Conservation (phyloP, 2,329 filamentous ascomycete species). For the Pestalotiopsis sp. region DNA sequence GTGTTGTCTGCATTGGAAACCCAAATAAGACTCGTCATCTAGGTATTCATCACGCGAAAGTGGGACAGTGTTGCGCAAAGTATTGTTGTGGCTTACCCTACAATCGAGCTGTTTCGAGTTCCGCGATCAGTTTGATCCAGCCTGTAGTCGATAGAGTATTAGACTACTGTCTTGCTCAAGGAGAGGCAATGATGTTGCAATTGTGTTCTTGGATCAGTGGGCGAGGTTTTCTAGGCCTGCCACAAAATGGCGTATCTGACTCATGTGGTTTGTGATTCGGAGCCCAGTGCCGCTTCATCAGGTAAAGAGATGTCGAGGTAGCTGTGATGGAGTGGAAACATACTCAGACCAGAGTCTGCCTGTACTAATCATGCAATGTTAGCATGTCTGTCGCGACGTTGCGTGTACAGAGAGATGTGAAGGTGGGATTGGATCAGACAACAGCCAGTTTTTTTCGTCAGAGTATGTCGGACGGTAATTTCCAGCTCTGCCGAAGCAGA, state of each 20-base stretch:
- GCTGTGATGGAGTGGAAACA: conserved; percentile 25
- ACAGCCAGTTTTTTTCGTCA: conserved; percentile 85
- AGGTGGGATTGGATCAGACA: conserved; percentile 61
- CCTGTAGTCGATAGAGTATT: neutral
- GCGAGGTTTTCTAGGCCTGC: conserved; percentile 99
- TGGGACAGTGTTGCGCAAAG: conserved; percentile 3
- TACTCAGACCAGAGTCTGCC: conserved; percentile 17
- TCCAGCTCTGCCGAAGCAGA: conserved; percentile 77
- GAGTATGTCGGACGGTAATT: conserved; percentile 89
- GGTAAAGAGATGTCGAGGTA: conserved; percentile 33
- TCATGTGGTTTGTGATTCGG: conserved; percentile 72
- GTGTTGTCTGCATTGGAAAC: conserved; percentile 63
- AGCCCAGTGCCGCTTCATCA: conserved; percentile 99
- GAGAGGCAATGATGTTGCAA: neutral
- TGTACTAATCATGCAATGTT: conserved; percentile 1
- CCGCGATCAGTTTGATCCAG: neutral
- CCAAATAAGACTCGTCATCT: conserved; percentile 70
- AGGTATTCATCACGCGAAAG: conserved; percentile 48
- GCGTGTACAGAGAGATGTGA: conserved; percentile 27
- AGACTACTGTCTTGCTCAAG: neutral
- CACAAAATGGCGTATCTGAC: conserved; percentile 85
- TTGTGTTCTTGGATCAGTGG: conserved; percentile 68
- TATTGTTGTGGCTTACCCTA: neutral
- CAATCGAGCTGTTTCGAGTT: neutral
- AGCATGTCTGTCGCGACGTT: conserved; percentile 1